Conservation (phyloP, 2,329 filamentous ascomycete species). For the Ophiostoma populinum region DNA sequence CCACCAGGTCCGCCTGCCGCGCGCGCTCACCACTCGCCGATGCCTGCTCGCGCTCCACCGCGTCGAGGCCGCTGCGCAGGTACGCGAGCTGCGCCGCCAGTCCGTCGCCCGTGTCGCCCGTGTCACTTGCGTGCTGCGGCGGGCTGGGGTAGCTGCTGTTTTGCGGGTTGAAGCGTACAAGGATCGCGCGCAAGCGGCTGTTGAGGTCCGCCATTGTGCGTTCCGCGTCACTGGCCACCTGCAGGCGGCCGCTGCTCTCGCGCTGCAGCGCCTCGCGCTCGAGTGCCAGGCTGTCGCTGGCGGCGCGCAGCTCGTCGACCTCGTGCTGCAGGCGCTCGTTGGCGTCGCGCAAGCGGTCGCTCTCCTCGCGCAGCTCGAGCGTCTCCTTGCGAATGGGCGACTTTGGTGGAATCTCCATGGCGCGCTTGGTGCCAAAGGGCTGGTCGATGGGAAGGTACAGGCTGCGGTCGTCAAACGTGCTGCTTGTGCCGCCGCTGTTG, state of each 20-base stretch:
- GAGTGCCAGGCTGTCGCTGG: slow-evolving; percentile 18
- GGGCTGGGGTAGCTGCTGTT: slow-evolving; percentile 28
- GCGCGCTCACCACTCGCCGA: slow-evolving; percentile 6
- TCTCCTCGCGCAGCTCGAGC: slow-evolving; percentile 30
- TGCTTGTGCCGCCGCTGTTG: slow-evolving; percentile 36
- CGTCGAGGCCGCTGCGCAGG: slow-evolving; percentile 46
- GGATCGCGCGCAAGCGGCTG: slow-evolving; percentile 45
- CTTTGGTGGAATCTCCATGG: background rate
- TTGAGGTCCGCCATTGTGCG: slow-evolving; percentile 52
- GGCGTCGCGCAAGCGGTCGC: slow-evolving; percentile 12
- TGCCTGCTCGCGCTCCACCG: slow-evolving; percentile 39
- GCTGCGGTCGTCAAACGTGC: slow-evolving; percentile 61
- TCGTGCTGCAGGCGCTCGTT: slow-evolving; percentile 15
- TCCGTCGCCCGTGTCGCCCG: slow-evolving; percentile 28
- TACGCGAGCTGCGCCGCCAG: slow-evolving; percentile 49
- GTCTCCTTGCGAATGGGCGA: slow-evolving; percentile 23
- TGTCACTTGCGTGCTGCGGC: slow-evolving; percentile 20
- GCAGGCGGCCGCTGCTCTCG: slow-evolving; percentile 22
- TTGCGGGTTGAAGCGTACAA: slow-evolving; percentile 44
- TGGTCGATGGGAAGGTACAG: slow-evolving; percentile 54
- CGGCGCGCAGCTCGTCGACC: slow-evolving; percentile 16
- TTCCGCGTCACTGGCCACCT: slow-evolving; percentile 43
- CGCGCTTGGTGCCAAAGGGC: slow-evolving; percentile 24
- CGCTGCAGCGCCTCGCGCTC: slow-evolving; percentile 22
- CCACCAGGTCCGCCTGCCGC: slow-evolving; percentile 13